Evolutionary conservation across 73 alveolate species (phyloP).

Genomic region (Tetrahymena malaccensis): DNA sequence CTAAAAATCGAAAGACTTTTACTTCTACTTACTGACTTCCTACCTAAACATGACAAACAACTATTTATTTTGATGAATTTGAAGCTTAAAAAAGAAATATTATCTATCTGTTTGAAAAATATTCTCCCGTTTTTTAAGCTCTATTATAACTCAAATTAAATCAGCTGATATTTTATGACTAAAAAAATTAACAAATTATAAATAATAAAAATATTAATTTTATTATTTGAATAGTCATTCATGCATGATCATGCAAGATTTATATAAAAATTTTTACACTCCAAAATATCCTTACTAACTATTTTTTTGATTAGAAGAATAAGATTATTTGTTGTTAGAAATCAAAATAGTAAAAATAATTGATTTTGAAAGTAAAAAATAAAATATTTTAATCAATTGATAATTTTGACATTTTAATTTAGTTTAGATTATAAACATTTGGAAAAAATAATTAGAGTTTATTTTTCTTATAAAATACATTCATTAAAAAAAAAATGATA

Average conservation of each 20-base stretch:
- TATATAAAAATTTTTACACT: neutral
- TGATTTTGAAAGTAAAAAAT: too few species aligned
- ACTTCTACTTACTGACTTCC: neutral
- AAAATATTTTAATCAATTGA: too few species aligned
- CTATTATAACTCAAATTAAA: neutral
- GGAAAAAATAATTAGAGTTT: too few species aligned
- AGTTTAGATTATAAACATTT: too few species aligned
- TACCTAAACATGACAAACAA: neutral
- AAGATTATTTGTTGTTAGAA: too few species aligned
- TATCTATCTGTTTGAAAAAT: neutral
- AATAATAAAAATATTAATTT: too few species aligned
- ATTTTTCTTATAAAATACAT: too few species aligned
- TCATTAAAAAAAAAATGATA: too few species aligned
- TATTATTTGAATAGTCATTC: too few species aligned
- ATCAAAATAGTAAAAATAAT: too few species aligned
- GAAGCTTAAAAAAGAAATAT: neutral
- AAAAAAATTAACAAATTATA: neutral
- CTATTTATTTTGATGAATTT: neutral
- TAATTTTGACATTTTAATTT: too few species aligned
- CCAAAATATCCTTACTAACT: neutral
- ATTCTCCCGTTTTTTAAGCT: neutral
- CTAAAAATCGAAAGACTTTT: neutral
- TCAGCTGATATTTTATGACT: neutral
- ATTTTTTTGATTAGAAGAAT: too few species aligned
- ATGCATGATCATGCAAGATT: neutral